Evolutionary conservation across 345 rosid genomes (phyloP).

Genomic region (Eucalyptus leucophloia): DNA sequence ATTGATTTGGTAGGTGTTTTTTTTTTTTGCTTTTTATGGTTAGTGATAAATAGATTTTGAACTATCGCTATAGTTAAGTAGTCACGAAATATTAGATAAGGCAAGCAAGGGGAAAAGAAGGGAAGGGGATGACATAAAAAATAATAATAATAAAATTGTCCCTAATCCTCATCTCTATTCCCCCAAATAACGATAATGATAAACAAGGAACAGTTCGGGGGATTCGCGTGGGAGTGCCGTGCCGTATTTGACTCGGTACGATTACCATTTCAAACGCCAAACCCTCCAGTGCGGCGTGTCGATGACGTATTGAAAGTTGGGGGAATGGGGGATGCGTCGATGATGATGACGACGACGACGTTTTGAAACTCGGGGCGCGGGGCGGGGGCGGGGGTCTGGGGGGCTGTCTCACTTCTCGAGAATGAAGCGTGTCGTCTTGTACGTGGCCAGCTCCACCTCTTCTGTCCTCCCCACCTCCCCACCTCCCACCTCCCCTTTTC

Average conservation of each 20-base stretch:
- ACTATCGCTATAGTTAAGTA: accelerated
- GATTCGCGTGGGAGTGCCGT: neutral
- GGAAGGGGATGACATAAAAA: neutral
- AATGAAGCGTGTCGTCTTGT: neutral
- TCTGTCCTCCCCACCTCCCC: neutral
- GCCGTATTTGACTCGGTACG: neutral
- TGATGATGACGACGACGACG: neutral
- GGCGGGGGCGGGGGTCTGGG: neutral
- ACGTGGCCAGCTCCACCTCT: neutral
- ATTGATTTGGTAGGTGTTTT: accelerated
- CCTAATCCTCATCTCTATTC: neutral
- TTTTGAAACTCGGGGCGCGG: neutral
- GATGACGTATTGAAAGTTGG: neutral
- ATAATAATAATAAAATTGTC: too few relatives aligned
- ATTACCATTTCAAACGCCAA: neutral
- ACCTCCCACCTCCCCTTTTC: neutral
- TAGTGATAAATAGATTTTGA: neutral
- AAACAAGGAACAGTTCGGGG: neutral
- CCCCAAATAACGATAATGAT: neutral
- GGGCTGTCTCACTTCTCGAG: neutral
- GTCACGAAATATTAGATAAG: accelerated
- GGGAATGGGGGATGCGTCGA: neutral
- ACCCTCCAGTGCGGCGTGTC: neutral
- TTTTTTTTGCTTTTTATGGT: accelerated
- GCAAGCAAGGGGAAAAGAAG: neutral